Evolutionary conservation across 2,329 filamentous ascomycete species (phyloP).

Genomic region (Amauroascus niger): DNA sequence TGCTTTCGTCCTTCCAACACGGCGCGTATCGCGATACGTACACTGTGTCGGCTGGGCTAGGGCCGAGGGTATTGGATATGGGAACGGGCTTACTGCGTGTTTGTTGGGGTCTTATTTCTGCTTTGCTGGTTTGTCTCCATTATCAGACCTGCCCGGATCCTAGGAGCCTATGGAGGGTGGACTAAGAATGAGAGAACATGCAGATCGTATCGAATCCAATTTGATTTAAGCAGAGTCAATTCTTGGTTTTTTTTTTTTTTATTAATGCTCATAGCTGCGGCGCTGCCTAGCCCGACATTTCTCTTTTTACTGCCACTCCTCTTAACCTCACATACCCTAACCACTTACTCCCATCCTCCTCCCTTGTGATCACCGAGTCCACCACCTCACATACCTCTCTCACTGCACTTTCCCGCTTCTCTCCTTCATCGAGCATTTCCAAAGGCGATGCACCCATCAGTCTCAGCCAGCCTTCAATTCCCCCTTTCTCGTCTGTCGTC

Average conservation of each 20-base stretch:
- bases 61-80: neutral
- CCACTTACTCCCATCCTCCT: conserved; percentile 48
- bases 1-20: conserved; percentile 7
- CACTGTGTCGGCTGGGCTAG: conserved; percentile 20
- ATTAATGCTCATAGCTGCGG: too few species aligned
- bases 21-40: conserved; percentile 7
- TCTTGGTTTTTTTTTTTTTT: too few species aligned
- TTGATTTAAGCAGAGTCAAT: neutral
- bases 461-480: conserved; percentile 56
- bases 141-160: conserved; percentile 45
- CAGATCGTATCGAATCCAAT: neutral
- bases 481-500: conserved; percentile 38
- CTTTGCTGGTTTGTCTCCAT: conserved; percentile 32
- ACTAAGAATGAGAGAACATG: conserved; percentile 50
- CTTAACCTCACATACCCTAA: conserved; percentile 41
- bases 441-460: conserved; percentile 54
- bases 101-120: neutral
- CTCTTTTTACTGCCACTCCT: conserved; percentile 31
- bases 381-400: conserved; percentile 48
- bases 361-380: conserved; percentile 46
- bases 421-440: conserved; percentile 41
- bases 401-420: conserved; percentile 45
- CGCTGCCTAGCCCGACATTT: too few species aligned
- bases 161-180: conserved; percentile 43
- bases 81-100: neutral